Base-by-base conservation (phyloP, 1,284 basidiomycete species). In the Rhodotorula mucilaginosa region DNA sequence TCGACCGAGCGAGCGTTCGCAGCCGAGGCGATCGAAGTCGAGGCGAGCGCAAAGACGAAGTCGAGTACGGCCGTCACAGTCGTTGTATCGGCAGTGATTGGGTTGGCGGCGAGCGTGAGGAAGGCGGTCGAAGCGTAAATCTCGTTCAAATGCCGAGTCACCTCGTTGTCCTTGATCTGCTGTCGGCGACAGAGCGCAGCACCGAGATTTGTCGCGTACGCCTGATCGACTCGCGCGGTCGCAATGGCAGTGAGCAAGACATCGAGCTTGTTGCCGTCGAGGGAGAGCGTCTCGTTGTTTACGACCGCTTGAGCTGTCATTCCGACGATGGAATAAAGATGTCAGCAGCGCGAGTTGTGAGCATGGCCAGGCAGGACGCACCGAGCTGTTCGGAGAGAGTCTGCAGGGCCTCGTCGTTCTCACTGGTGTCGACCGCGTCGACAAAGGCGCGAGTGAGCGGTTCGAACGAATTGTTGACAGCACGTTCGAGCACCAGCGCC, bases 121-220 rank as follows among this genome's bases (percentile, higher is more conserved):
- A 72, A 72, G 10, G 47, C 21, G 10, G 66, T 13, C n/a, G 69
- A 74, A 16, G 74, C 74, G 49, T 70, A 70, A n/a, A 76, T 62
- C 44, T 68, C 70, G 69, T 74, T 76, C 26, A 76, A 62, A 21
- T 72, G 73, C 5, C 74, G 70, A 6, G 74, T 70, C 29, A 74
- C 67, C 52, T 76, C 74, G 70, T 65, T 70, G 64, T 74, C 72
- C 74, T 75, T 64, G 46, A 23, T 19, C 8, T n/a, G 5, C 21
- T 18, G 23, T 5, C 18, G 31, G 21, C 5, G 51, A 57, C 68
- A 60, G 4, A 76, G 64, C 2, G 65, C 64, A 1, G 67, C 58
- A 1, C 66, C 72, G 10, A 76, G 56, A 1, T 49, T 46, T 2
- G 31, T 59, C 18, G 68, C 54, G 10, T 67, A 69, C 21, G 56